phyloP scores from a whole-genome alignment of 768 basidiomycete species.

The Scleroderma bovista region DNA sequence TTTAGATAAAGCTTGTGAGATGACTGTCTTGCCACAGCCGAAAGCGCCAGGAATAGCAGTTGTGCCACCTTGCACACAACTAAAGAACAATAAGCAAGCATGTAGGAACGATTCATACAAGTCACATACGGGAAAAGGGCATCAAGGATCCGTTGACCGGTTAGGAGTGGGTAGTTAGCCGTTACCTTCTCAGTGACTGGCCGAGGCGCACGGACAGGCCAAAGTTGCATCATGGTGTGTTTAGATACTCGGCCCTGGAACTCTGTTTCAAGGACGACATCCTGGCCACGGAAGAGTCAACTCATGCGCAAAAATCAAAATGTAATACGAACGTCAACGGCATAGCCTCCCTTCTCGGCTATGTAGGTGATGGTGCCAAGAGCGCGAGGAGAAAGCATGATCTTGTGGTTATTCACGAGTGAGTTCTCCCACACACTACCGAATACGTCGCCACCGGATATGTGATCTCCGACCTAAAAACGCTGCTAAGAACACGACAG shows the following conservation, averaged over 20 bases:
- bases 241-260: slow-evolving; percentile 92
- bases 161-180: slow-evolving; percentile 86
- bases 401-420: slow-evolving; percentile 92
- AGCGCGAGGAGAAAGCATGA: slow-evolving; percentile 91
- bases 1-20: slow-evolving; percentile 96
- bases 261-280: slow-evolving; percentile 94
- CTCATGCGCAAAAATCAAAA: neutral
- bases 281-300: slow-evolving; percentile 40
- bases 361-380: slow-evolving; percentile 93
- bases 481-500: slow-evolving; percentile 2
- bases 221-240: slow-evolving; percentile 96
- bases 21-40: slow-evolving; percentile 98
- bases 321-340: slow-evolving; percentile 64
- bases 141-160: slow-evolving; percentile 95
- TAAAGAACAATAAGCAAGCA: slow-evolving; percentile 18
- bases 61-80: slow-evolving; percentile 95
- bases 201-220: slow-evolving; percentile 97
- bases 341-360: slow-evolving; percentile 91
- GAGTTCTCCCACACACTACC: slow-evolving; percentile 97
- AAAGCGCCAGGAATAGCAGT: slow-evolving; percentile 99
- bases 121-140: slow-evolving; percentile 85
- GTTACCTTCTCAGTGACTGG: slow-evolving; percentile 95
- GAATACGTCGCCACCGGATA: slow-evolving; percentile 95
- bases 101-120: too few relatives aligned
- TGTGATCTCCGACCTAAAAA: slow-evolving; percentile 86